These are phyloP conservation scores for Leccinellum albellum DNA, from an alignment of 768 basidiomycete genomes.

Conservation along the genomic window DNA sequence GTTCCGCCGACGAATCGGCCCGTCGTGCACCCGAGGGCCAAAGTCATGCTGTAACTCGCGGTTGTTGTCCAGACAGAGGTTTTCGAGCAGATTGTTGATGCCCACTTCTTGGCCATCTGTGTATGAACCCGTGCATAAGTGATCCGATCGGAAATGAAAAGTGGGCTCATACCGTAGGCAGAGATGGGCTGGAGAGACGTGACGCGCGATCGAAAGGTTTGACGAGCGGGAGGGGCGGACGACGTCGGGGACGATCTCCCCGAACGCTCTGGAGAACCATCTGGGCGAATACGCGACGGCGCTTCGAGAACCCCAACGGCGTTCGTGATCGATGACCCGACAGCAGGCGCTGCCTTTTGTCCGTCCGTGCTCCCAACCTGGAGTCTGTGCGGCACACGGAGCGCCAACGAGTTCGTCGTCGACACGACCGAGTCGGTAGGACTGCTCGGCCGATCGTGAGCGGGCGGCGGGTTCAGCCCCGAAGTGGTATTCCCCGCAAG, in stretches of 20 bases:
- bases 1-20: constrained; percentile 74
- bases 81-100: constrained; percentile 85
- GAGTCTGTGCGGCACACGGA: constrained; percentile 55
- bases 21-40: constrained; percentile 82
- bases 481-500: constrained; percentile 6
- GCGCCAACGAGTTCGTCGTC: constrained; percentile 58
- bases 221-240: constrained; percentile 52
- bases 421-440: constrained; percentile 83
- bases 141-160: background rate
- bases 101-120: constrained; percentile 91
- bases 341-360: constrained; percentile 84
- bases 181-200: constrained; percentile 61
- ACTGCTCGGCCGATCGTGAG: constrained; percentile 61
- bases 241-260: constrained; percentile 77
- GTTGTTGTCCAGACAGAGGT: constrained; percentile 82
- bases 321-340: constrained; percentile 81
- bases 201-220: constrained; percentile 43
- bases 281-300: constrained; percentile 61
- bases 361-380: constrained; percentile 72
- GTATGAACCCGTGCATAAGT: constrained; percentile 2
- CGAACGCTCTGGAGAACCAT: constrained; percentile 67
- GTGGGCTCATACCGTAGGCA: constrained; percentile 55
- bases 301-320: constrained; percentile 81
- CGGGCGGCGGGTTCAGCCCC: constrained; percentile 20
- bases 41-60: constrained; percentile 88